phyloP scores from a whole-genome alignment of 352 stramenopile genomes.

The Globisporangium solare region DNA sequence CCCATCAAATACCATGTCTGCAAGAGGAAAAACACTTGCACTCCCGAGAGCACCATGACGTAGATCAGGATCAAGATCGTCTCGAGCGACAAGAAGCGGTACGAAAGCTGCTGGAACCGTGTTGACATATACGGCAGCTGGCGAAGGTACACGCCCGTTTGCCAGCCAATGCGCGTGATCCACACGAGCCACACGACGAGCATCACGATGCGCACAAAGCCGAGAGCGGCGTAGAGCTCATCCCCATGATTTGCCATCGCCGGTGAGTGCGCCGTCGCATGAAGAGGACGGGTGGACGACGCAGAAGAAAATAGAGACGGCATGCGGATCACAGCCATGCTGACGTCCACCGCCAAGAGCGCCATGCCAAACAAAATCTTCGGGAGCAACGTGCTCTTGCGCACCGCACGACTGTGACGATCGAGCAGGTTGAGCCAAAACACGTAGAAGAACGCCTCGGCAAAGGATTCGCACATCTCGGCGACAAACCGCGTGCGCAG shows the following conservation, averaged over 20 bases:
- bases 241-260: slow-evolving; percentile 20
- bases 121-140: slow-evolving; percentile 80
- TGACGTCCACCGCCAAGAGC: slow-evolving; percentile 44
- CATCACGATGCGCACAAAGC: slow-evolving; percentile 52
- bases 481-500: slow-evolving; percentile 62
- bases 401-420: slow-evolving; percentile 29
- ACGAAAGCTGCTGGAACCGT: slow-evolving; percentile 84
- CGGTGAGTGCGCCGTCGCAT: neutral
- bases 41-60: slow-evolving; percentile 53
- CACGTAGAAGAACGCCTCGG: slow-evolving; percentile 71
- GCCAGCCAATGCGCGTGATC: slow-evolving; percentile 53
- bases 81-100: slow-evolving; percentile 78
- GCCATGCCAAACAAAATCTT: slow-evolving; percentile 41
- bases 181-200: slow-evolving; percentile 70
- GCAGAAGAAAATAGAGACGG: slow-evolving; percentile 36
- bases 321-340: slow-evolving; percentile 66
- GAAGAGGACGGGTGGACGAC: neutral
- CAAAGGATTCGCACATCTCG: slow-evolving; percentile 63
- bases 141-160: slow-evolving; percentile 56
- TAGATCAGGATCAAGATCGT: slow-evolving; percentile 74
- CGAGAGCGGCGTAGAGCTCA: slow-evolving; percentile 62
- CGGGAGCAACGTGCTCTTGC: slow-evolving; percentile 13
- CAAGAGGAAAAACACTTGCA: slow-evolving; percentile 60
- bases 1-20: slow-evolving; percentile 67
- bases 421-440: slow-evolving; percentile 83